A percentile compares a stretch with the other conserved stretches of the same genome.
These are phyloP conservation scores for Aspergillus amoenus DNA, from an alignment of 2,329 filamentous ascomycete genomes.

Conservation along the genomic window DNA sequence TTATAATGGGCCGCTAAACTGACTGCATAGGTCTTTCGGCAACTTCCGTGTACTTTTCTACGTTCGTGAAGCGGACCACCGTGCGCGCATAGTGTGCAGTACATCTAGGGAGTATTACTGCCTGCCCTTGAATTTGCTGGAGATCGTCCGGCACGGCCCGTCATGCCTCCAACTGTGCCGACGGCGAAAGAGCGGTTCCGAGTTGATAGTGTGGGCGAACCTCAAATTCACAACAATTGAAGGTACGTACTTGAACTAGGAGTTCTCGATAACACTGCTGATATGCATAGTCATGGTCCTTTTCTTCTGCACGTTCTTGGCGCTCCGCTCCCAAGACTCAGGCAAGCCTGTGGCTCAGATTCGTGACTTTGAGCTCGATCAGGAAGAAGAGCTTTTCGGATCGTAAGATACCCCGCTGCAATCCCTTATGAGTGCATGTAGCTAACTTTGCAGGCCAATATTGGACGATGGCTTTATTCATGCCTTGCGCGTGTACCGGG, in stretches of 20 bases:
- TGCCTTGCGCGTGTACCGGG: slow-evolving; percentile 55
- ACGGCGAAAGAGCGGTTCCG: slow-evolving; percentile 34
- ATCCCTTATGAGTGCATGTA: not conserved
- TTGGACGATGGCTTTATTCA: slow-evolving; percentile 53
- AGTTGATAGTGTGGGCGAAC: slow-evolving; percentile 53
- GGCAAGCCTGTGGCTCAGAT: slow-evolving; percentile 39
- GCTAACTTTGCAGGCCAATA: slow-evolving; percentile 46
- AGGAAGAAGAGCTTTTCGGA: slow-evolving; percentile 50
- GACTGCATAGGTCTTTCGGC: not conserved
- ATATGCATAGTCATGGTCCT: slow-evolving; percentile 51
- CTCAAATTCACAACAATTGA: slow-evolving; percentile 57
- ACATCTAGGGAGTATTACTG: slow-evolving; percentile 50
- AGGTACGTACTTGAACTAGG: slow-evolving; percentile 35
- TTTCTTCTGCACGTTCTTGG: slow-evolving; percentile 58
- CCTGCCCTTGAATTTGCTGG: slow-evolving; percentile 50
- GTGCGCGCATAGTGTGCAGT: slow-evolving; percentile 55
- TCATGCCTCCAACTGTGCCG: slow-evolving; percentile 43
- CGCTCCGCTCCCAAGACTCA: slow-evolving; percentile 58
- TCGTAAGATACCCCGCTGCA: slow-evolving; percentile 38
- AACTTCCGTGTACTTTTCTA: slow-evolving; percentile 52
- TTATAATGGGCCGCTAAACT: not conserved
- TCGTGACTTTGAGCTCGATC: slow-evolving; percentile 51
- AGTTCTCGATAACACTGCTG: not conserved
- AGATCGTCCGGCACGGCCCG: slow-evolving; percentile 37
- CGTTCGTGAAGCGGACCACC: slow-evolving; percentile 50